A percentile compares a stretch with the other conserved stretches of the same genome.
Conservation (phyloP, 2,329 filamentous ascomycete genomes). For the Pseudogymnoascus sp. region DNA sequence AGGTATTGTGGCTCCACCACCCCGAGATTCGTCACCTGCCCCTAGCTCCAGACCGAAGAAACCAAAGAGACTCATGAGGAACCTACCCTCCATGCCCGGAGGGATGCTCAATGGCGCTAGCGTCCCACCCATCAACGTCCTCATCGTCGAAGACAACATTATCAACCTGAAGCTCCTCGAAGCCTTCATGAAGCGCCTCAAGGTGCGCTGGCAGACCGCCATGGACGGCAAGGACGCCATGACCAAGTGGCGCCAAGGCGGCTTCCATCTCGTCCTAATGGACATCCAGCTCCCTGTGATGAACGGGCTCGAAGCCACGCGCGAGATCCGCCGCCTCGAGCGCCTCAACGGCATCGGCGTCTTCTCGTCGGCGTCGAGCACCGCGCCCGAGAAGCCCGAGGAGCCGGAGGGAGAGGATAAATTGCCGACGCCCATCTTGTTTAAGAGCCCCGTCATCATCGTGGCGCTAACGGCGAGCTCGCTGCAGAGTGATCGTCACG, state of each 20-base stretch:
- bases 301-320: slow-evolving; percentile 89
- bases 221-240: slow-evolving; percentile 93
- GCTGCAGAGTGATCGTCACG: slow-evolving; percentile 88
- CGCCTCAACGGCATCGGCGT: slow-evolving; percentile 87
- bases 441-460: slow-evolving; percentile 96
- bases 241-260: slow-evolving; percentile 82
- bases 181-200: slow-evolving; percentile 89
- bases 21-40: slow-evolving; percentile 40
- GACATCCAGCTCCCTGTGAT: slow-evolving; percentile 96
- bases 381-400: slow-evolving; percentile 30
- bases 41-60: slow-evolving; percentile 36
- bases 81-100: slow-evolving; percentile 42
- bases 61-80: slow-evolving; percentile 42
- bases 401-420: slow-evolving; percentile 57
- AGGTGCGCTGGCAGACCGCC: slow-evolving; percentile 94
- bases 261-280: slow-evolving; percentile 95
- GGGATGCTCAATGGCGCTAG: slow-evolving; percentile 62
- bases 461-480: slow-evolving; percentile 92
- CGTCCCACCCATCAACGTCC: slow-evolving; percentile 90
- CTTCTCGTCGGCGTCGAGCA: slow-evolving; percentile 61
- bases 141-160: slow-evolving; percentile 97
- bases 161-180: slow-evolving; percentile 93
- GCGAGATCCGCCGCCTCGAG: slow-evolving; percentile 86
- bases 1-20: slow-evolving; percentile 36
- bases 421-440: slow-evolving; percentile 58